Evolutionary conservation across 208 protist species (phyloP), one percentile per base, ranked within the genome.

Genomic region (Acanthamoeba lenticulata): DNA sequence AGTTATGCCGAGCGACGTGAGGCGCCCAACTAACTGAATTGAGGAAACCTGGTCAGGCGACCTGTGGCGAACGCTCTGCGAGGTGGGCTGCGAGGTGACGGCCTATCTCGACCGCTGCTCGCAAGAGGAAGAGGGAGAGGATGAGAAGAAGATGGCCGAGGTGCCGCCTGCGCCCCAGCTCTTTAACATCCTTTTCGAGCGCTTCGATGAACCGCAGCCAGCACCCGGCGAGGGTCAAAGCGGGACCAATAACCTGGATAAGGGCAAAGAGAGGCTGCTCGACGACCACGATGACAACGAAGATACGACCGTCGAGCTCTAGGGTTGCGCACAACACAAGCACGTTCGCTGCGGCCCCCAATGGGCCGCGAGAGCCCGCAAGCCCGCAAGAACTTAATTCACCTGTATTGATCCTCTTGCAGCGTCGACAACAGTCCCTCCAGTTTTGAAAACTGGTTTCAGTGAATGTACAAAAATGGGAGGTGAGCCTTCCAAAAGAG

Each of bases 111-210:
- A 85, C 15, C 38, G 44, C 11, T 11, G 21, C n/a, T 85, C 74
- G 29, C 74, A 83, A 52, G 72, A 38, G 3, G 72, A 83, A 42
- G 42, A 47, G 11, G 72, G 36, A 34, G 44, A 57, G 3, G 74
- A 79, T 29, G 47, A 88, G 45, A 29, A 60, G 44, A 21, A 90
- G 38, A 32, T 65, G 52, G 81, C 27, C 1, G 32, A 90, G n/a
- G 36, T 32, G 32, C 5, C 4, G 34, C 0, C 83, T 27, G 34
- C 57, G 83, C 83, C 83, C 1, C 83, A 90, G 57, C 83, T 90
- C 9, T 86, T 86, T 32, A 86, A 86, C 42, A 13, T 86, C n/a
- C 47, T 86, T 3, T 86, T 86, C 34, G 77, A 86, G 24, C 21
- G 47, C 27, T 60, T 86, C 47, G 77, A 86, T 34, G 36, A 2